Percentiles rank a stretch among this genome's conserved stretches.
phyloP scores from a whole-genome alignment of 768 basidiomycete species.

The Cystoderma amianthinum region DNA sequence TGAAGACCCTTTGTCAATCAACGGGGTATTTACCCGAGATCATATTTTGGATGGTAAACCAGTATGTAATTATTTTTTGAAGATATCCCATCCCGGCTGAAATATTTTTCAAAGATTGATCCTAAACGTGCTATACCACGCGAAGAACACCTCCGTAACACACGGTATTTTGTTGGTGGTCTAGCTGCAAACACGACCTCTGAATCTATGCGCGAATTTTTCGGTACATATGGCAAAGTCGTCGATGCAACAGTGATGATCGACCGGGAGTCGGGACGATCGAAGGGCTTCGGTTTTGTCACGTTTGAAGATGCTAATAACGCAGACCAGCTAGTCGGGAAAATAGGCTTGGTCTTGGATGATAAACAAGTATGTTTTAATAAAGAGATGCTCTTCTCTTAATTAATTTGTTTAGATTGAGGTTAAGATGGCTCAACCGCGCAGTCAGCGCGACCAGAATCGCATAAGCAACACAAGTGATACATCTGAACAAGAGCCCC shows the following conservation, averaged over 20 bases:
- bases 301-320: slow-evolving; percentile 67
- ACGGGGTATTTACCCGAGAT: slow-evolving; percentile 55
- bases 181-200: slow-evolving; percentile 61
- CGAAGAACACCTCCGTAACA: slow-evolving; percentile 69
- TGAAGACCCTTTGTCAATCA: slow-evolving; percentile 57
- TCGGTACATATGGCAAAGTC: slow-evolving; percentile 68
- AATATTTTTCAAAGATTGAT: slow-evolving; percentile 54
- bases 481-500: too few species aligned
- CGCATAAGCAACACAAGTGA: slow-evolving; percentile 22
- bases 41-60: slow-evolving; percentile 77
- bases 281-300: slow-evolving; percentile 83
- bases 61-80: slow-evolving; percentile 25
- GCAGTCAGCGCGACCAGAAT: slow-evolving; percentile 54
- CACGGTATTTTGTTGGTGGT: slow-evolving; percentile 80
- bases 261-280: slow-evolving; percentile 66
- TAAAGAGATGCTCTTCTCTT: too few species aligned
- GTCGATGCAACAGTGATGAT: slow-evolving; percentile 85
- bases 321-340: slow-evolving; percentile 61
- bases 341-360: slow-evolving; percentile 62
- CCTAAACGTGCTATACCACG: slow-evolving; percentile 85
- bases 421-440: slow-evolving; percentile 75
- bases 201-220: slow-evolving; percentile 66
- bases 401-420: too few species aligned
- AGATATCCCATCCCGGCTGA: slow-evolving; percentile 1
- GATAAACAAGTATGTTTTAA: slow-evolving; percentile 58